Base-by-base conservation (phyloP, 306 rosid genomes). In the Phaseolus lunatus region DNA sequence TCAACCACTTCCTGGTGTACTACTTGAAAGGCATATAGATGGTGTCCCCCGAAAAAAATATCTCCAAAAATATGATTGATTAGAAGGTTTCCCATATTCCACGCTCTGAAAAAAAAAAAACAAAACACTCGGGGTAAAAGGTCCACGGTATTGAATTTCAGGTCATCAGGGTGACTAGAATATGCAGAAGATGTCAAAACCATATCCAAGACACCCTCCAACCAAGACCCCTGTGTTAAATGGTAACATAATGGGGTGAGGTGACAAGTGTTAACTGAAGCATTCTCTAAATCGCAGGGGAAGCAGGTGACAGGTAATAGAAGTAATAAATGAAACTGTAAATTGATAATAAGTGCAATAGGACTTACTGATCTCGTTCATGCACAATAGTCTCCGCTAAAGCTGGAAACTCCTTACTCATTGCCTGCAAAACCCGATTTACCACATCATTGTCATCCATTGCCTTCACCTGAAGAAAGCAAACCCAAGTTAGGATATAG, bases 331-430 rank as follows among this genome's bases (percentile, higher is more conserved):
- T 67, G 73, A 76, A 78, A 43, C 13, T 62, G 48, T 59, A 54
- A 53, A 67, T 69, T 59, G 75, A 56, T 22, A 27, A 5, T 24
- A 47, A 62, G 63, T 45, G 82, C 58, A 81, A 72, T 35, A 82
- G 35, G 73, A 81, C 92, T 82, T 75, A 92, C 99, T 78, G 91
- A 85, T 95, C 99, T 68, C 99, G 91, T 86, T 95, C 99, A 31
- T 86, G 92, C 82, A 92, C 90, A 69, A 95, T 92, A 11, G 97
- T 92, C 84, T 95, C 97, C 97, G 90, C 92, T 37, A 95, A 84
- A 79, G 96, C 89, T 45, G 99, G 99, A 78, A 83, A 95, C 81
- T 89, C 88, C 88, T 89, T 95, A 62, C 94, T 89, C 97, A 91
- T 85, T 81, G 89, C 94, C 83, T 95, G 99, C 82, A 92, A 86